These are phyloP conservation scores for Linnemannia zychae DNA, from an alignment of 192 early-diverging fungal species.

Conservation along the genomic window DNA sequence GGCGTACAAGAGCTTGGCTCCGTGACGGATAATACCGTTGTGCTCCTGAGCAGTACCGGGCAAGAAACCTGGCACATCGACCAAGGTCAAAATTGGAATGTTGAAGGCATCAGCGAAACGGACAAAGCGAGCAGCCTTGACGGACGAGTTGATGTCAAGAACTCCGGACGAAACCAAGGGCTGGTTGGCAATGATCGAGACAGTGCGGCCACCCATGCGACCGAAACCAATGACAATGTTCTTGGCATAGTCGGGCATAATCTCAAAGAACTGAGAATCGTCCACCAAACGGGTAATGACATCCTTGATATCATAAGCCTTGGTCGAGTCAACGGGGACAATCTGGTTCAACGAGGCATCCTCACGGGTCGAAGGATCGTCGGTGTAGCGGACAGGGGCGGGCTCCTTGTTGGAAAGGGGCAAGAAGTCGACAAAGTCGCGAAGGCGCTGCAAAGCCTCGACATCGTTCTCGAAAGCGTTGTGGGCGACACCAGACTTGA, in stretches of 20 bases:
- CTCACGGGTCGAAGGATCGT: slow-evolving; percentile 74
- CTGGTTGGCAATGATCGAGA: slow-evolving; percentile 95
- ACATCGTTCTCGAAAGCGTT: slow-evolving; percentile 95
- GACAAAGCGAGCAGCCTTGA: slow-evolving; percentile 97
- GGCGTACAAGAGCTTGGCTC: slow-evolving; percentile 96
- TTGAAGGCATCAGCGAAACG: slow-evolving; percentile 97
- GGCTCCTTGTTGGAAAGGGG: slow-evolving; percentile 87
- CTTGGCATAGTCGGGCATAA: slow-evolving; percentile 90
- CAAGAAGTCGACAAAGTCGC: slow-evolving; percentile 91
- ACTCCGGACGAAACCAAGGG: slow-evolving; percentile 96
- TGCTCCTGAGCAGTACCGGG: slow-evolving; percentile 97
- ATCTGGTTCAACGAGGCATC: slow-evolving; percentile 88
- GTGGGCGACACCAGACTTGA: slow-evolving; percentile 93
- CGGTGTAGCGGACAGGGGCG: slow-evolving; percentile 72
- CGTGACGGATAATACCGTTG: slow-evolving; percentile 95
- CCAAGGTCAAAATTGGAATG: slow-evolving; percentile 93
- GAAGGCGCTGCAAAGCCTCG: slow-evolving; percentile 83
- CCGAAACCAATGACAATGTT: slow-evolving; percentile 95
- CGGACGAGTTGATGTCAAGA: slow-evolving; percentile 93
- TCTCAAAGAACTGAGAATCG: slow-evolving; percentile 90
- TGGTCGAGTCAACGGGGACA: slow-evolving; percentile 90
- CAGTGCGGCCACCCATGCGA: slow-evolving; percentile 86
- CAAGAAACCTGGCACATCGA: slow-evolving; percentile 97
- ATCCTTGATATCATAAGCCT: slow-evolving; percentile 96
- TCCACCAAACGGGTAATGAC: slow-evolving; percentile 88